Base-by-base conservation (phyloP, 2,329 filamentous ascomycete genomes). In the Botryotinia calthae region DNA sequence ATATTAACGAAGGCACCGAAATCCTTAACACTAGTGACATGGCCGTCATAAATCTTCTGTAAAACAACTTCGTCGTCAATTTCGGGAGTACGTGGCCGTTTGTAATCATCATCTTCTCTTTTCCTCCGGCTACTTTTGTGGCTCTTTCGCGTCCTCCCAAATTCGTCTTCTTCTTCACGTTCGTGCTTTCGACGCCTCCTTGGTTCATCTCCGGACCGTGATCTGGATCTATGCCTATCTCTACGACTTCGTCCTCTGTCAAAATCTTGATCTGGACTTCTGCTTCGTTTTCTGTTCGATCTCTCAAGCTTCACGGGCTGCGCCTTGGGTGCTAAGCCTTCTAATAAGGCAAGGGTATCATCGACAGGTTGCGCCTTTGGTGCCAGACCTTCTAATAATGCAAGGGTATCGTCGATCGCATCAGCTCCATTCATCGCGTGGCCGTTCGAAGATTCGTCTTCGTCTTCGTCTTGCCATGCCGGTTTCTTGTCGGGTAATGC, bases 1-100 rank as follows among this genome's bases (percentile, higher is more conserved):
- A 99, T 82, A 77, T 97, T 97, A 73, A 98, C 94, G 82, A 99
- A 99, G 0, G 91, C 94, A 18, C 96, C 96, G 82, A 98, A 99
- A 75, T 98, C 94, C 79, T 98, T 98, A 71, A 99, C 86, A 0
- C 95, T 94, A 0, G 94, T 98, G 22, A 98, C 93, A 79, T 91
- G 90, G 1, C 96, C 96, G 75, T 94, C 88, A 79, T 99, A 99
- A 2, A 98, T 84, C 81, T 99, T 99, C 85, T 91, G 90, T 10
- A 97, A 83, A 48, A 95, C 85, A 0, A 96, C 94, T 59, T 88
- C 83, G 70, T 97, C 92, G 81, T 99, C 96, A 16, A 97, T 81
- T 78, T 97, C 93, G 2, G 87, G 88, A 2, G 88, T 87, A 0
- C 93, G 92, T 0, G 89, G 88, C 70, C 87, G 86, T 76, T 86